Percentiles rank a stretch among this genome's conserved stretches.
phyloP scores from a whole-genome alignment of 768 basidiomycete species.

The Goffeauzyma gilvescens region DNA sequence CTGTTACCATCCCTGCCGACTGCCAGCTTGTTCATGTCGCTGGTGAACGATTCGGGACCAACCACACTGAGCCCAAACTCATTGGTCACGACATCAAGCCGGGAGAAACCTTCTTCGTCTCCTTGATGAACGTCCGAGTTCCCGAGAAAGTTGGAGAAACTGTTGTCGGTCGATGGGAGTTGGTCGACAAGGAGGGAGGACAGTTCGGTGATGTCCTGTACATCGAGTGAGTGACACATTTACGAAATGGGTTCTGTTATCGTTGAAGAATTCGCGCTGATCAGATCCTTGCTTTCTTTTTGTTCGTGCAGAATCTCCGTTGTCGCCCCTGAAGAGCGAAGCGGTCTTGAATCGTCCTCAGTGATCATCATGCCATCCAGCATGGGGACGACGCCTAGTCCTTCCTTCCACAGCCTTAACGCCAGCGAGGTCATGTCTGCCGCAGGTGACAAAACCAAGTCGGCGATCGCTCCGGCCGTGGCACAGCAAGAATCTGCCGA shows the following conservation, averaged over 20 bases:
- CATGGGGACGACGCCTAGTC: constrained; percentile 2
- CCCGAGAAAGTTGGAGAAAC: constrained; percentile 17
- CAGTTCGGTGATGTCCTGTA: constrained; percentile 24
- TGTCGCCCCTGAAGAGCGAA: constrained; percentile 9
- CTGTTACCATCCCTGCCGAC: constrained; percentile 2
- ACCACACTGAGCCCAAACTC: constrained; percentile 12
- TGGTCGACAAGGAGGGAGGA: constrained; percentile 21
- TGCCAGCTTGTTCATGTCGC: constrained; percentile 16
- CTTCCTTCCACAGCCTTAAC: too few relatives aligned
- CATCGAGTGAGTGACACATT: constrained; percentile 24
- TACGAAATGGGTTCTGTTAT: too few relatives aligned
- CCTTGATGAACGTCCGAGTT: constrained; percentile 16
- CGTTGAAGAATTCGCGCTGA: not conserved
- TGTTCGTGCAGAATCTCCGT: constrained; percentile 13
- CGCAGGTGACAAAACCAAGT: too few relatives aligned
- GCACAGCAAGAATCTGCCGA: too few relatives aligned
- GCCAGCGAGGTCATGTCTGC: too few relatives aligned
- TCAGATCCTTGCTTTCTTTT: not conserved
- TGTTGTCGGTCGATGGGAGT: constrained; percentile 21
- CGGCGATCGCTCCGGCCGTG: too few relatives aligned
- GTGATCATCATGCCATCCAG: constrained; percentile 17
- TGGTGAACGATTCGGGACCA: constrained; percentile 17
- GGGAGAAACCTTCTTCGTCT: constrained; percentile 18
- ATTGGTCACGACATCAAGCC: constrained; percentile 15
- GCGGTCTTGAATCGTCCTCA: constrained; percentile 17